Percentiles rank a stretch among this genome's conserved stretches.
Evolutionary conservation across 176 grass and related monocot species (phyloP).

Genomic region (Hordeum marinum): DNA sequence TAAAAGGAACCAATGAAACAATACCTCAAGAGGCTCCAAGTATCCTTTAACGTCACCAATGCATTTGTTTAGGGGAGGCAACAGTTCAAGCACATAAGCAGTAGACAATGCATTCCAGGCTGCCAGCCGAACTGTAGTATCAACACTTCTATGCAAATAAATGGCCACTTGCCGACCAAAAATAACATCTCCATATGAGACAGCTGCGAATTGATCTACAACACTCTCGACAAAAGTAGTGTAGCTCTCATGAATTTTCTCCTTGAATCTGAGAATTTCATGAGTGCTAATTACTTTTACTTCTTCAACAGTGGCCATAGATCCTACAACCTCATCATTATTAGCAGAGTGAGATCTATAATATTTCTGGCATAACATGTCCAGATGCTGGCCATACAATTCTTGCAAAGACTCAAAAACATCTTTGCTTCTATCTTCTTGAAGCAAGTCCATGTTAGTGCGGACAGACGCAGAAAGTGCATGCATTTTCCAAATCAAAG

Average conservation of each 20-base stretch:
- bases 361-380: conserved; percentile 27
- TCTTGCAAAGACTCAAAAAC: conserved; percentile 83
- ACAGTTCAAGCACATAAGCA: conserved; percentile 66
- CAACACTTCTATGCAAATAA: conserved; percentile 82
- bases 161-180: conserved; percentile 83
- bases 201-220: conserved; percentile 73
- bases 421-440: conserved; percentile 70
- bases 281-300: background rate
- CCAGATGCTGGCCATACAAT: conserved; percentile 56
- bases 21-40: conserved; percentile 88
- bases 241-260: conserved; percentile 83
- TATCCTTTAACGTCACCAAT: conserved; percentile 60
- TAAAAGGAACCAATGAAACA: conserved; percentile 24
- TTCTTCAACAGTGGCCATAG: conserved; percentile 3
- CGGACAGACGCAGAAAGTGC: conserved; percentile 69
- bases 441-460: conserved; percentile 61
- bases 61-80: conserved; percentile 78
- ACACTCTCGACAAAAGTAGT: conserved; percentile 79
- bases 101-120: conserved; percentile 72
- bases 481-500: conserved; percentile 94
- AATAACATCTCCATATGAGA: conserved; percentile 76
- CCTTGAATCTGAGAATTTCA: conserved; percentile 70
- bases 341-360: background rate
- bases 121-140: conserved; percentile 48
- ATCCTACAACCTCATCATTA: conserved; percentile 18